Percentiles rank a stretch among this genome's conserved stretches.
Conservation (phyloP, 805 yeast species). For the Alloascoidea africana region DNA sequence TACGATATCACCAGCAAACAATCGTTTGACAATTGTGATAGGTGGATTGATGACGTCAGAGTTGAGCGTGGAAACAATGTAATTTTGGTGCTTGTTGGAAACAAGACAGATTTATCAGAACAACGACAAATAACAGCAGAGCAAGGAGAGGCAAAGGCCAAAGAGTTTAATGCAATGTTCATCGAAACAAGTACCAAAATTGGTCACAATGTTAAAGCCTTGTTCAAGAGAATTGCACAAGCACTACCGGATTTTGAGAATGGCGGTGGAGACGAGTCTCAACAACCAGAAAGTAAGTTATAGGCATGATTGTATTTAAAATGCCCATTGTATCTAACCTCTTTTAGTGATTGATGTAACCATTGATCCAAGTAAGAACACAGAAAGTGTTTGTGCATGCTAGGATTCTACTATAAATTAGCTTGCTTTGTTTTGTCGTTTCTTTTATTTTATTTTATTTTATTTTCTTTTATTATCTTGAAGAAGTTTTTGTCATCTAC, state of each 20-base stretch:
- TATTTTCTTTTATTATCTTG: too few species aligned
- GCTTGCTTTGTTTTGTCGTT: too few species aligned
- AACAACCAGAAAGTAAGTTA: slow-evolving; percentile 2
- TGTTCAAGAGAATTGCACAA: slow-evolving; percentile 85
- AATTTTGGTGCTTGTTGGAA: slow-evolving; percentile 81
- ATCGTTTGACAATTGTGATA: slow-evolving; percentile 68
- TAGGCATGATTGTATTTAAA: background rate
- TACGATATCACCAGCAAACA: slow-evolving; percentile 83
- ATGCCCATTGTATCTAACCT: background rate
- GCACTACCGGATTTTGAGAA: slow-evolving; percentile 72
- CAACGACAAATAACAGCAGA: slow-evolving; percentile 77
- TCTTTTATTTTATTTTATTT: too few species aligned
- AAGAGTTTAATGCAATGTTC: slow-evolving; percentile 60
- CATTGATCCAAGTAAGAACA: slow-evolving; percentile 1
- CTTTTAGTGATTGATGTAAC: background rate
- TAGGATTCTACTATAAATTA: too few species aligned
- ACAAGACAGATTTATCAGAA: slow-evolving; percentile 73
- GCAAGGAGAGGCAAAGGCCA: slow-evolving; percentile 76
- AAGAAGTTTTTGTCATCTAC: too few species aligned
- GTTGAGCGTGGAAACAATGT: slow-evolving; percentile 87
- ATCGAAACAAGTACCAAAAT: slow-evolving; percentile 93
- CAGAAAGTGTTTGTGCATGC: slow-evolving; percentile 1
- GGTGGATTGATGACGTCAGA: slow-evolving; percentile 92
- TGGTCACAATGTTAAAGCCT: slow-evolving; percentile 81
- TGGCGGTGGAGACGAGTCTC: slow-evolving; percentile 9